Base-by-base conservation (phyloP, 352 stramenopile species). In the Phytophthora pluvialis region DNA sequence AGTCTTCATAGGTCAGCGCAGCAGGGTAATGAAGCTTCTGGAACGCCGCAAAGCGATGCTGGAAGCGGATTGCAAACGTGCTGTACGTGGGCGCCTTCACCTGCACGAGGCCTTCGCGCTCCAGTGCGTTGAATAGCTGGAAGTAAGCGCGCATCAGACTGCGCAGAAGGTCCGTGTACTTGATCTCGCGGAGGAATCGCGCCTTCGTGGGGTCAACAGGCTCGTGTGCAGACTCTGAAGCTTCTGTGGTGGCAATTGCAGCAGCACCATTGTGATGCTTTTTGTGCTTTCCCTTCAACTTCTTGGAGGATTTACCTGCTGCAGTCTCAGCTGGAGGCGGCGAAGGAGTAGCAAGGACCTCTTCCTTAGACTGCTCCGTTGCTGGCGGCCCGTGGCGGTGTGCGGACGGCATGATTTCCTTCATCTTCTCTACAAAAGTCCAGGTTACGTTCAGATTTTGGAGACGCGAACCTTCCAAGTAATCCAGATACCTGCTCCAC, bases 371-470 rank as follows among this genome's bases (percentile, higher is more conserved):
- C 33, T 68, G 39, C 33, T 70, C 44, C 11, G 35, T 38, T 10
- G 43, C 26, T 3, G 42, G 29, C 25, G 59, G 28, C 3, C 57
- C 64, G 43, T 64, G 43, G 16, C 48, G 52, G 16, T 70, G 64
- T 25, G 50, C 56, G 4, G 53, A 39, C 0, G 65, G 77, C 72
- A 84, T 75, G n/a, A 93, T 77, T 57, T 89, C 70, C 25, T 87
- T 88, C 79, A 95, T 80, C 49, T 91, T 91, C 46, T 95, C 80
- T 3, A 95, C 73, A 58, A 95, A 94, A 31, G 74, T 78, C 83
- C 87, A 93, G 42, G 85, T 91, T 28, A 90, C 74, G 4, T 78
- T 90, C 18, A 95, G 60, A 51, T 93, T 95, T 53, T 95, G 87
- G 5, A 95, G 75, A 8, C 87, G 83, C 29, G 85, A 89, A n/a